Percentiles rank a stretch among this genome's conserved stretches.
Evolutionary conservation across 495 filamentous ascomycete species (phyloP).

Genomic region (Platismatia glauca): DNA sequence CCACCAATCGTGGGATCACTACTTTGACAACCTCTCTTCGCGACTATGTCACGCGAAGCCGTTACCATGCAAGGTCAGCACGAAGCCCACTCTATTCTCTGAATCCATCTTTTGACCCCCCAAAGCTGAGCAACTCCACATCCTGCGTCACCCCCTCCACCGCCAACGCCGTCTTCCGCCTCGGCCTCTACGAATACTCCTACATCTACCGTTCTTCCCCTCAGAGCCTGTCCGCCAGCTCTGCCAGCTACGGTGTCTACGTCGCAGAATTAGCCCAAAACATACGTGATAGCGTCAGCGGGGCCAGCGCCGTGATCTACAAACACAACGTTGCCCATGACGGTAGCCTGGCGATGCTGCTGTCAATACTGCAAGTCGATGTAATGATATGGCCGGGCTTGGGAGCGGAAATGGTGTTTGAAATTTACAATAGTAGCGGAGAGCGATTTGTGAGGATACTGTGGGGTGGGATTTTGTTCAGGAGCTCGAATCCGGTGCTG

Average conservation of each 20-base stretch:
- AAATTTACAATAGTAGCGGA: slow-evolving; percentile 41
- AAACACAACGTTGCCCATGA: slow-evolving; percentile 64
- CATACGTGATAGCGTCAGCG: slow-evolving; percentile 38
- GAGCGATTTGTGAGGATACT: slow-evolving; percentile 46
- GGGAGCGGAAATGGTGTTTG: slow-evolving; percentile 61
- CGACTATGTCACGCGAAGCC: slow-evolving; percentile 57
- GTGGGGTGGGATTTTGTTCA: slow-evolving; percentile 53
- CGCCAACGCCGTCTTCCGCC: slow-evolving; percentile 54
- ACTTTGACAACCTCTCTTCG: slow-evolving; percentile 64
- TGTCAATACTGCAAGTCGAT: slow-evolving; percentile 56
- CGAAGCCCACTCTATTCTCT: background rate
- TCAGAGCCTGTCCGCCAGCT: slow-evolving; percentile 45
- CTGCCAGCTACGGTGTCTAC: slow-evolving; percentile 51
- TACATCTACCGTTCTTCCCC: slow-evolving; percentile 55
- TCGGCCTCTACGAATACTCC: slow-evolving; percentile 63
- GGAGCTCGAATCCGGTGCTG: slow-evolving; percentile 48
- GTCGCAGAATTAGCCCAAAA: slow-evolving; percentile 54
- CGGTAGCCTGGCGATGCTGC: slow-evolving; percentile 51
- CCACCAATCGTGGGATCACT: slow-evolving; percentile 59
- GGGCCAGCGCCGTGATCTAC: slow-evolving; percentile 33
- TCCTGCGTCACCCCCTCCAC: slow-evolving; percentile 47
- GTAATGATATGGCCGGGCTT: slow-evolving; percentile 69
- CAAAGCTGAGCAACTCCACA: slow-evolving; percentile 28
- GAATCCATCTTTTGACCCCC: background rate
- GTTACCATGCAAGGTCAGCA: slow-evolving; percentile 45